Base-by-base conservation (phyloP, 2,329 filamentous ascomycete species). In the Fusarium sp. region DNA sequence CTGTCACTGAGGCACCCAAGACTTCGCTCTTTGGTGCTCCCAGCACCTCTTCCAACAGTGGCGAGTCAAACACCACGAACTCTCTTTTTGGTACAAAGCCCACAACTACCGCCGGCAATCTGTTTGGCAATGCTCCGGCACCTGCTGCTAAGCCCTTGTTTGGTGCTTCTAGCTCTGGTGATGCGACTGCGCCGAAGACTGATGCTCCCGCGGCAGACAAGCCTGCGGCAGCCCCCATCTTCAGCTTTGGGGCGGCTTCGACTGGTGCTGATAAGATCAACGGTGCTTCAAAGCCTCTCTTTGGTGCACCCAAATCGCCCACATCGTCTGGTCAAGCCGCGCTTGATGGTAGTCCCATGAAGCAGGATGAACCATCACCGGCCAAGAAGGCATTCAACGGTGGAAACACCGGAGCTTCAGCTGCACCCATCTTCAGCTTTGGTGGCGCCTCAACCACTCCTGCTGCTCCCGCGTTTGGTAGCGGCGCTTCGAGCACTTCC, bases 261-360 rank as follows among this genome's bases (percentile, higher is more conserved):
- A 67, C 46, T 21, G 64, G 60, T 28, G 64, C 65, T 33, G 67
- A 69, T 47, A 77, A 78, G 53, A 59, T 74, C 3, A 77, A 78
- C 39, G 75, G 73, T 22, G 68, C 73, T 45, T 50, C 75, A 15
- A 82, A 81, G 69, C 77, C 81, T 15, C 65, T 81, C 15, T 84
- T 84, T 55, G 77, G 77, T 15, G 71, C 76, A 10, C 76, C 79
- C 28, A 79, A 78, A 59, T 80, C 80, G 28, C 76, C 78, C 7
- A 62, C 77, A 7, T 55, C 73, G 43, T 71, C 76, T 8, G 52
- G 73, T 38, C 50, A 74, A 21, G 72, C 77, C 21, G 58, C 80
- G 62, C 84, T 85, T 69, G 79, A 76, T 49, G 80, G 80, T 33
- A 82, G 81, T 53, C 80, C 79, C 17, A 81, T 84, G 73, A 83